Evolutionary conservation across 2,329 filamentous ascomycete genomes (phyloP), one percentile per base, ranked within the genome.

Genomic region (Pochonia chlamydosporia): DNA sequence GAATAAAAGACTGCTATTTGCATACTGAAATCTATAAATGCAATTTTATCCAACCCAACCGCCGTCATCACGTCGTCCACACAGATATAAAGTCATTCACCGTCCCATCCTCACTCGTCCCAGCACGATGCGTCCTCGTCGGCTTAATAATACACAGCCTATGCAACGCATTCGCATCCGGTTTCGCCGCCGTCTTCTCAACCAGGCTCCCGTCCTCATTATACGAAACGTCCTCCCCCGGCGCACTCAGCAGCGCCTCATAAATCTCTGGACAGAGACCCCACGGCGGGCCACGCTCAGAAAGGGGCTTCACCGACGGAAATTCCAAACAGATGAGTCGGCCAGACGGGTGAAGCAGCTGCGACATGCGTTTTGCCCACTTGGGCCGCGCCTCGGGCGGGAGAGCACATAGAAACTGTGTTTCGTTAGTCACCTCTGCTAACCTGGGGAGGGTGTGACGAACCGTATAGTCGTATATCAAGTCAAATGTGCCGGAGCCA

Each of bases 301-400:
- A 72, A 9, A 84, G 75, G 36, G 80, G 74, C 63, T 91, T 93
- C 51, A 79, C 76, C 1, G 84, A 81, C 9, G 89, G 89, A 62
- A 86, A 95, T 62, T 95, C 89, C 51, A 95, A 75, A 65, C 81
- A 84, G 44, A 84, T 61, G 23, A 85, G 67, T 31, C 73, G 68
- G 20, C 79, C 79, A 21, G 55, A 60, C 5, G 70, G 69, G 18
- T 64, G 54, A 25, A 84, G 67, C 33, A 84, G 68, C 33, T 73
- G 60, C 13, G 66, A 56, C 64, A 79, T 76, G 46, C 77, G 68
- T 46, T 63, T 62, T 11, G 79, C 74, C 81, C 80, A 84, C 18
- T 59, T 60, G 3, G 73, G 68, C 18, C 81, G 73, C 44, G 72
- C 63, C 2, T 67, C 63, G 1, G 72, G 74, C n/a, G 78, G 78